Conservation (phyloP, 2,329 filamentous ascomycete genomes). For the Ceratocystis papillata region DNA sequence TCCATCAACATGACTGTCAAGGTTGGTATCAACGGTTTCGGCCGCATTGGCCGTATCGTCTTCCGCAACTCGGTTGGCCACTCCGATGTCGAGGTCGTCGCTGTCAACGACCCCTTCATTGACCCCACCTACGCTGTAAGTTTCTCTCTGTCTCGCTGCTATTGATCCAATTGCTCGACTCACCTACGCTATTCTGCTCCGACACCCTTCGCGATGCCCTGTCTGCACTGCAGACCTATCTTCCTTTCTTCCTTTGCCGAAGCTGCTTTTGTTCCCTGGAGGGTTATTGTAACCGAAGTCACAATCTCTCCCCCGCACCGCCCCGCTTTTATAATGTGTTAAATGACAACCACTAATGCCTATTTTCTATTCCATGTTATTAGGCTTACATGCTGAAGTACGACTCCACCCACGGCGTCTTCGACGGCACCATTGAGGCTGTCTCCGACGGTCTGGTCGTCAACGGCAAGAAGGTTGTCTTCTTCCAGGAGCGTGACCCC, state of each 20-base stretch:
- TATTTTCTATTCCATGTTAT: constrained; percentile 14
- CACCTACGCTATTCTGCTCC: constrained; percentile 16
- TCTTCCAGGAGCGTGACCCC: constrained; percentile 38
- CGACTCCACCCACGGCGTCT: constrained; percentile 90
- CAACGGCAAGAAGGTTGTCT: constrained; percentile 69
- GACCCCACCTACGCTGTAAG: constrained; percentile 93
- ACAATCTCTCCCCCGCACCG: constrained; percentile 15
- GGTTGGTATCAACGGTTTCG: constrained; percentile 99
- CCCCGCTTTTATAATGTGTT: constrained; percentile 21
- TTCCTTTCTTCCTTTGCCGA: background rate
- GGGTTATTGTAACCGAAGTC: constrained; percentile 15
- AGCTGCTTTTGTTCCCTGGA: background rate
- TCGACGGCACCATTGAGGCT: constrained; percentile 82
- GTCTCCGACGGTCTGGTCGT: constrained; percentile 62
- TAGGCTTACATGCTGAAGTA: constrained; percentile 99
- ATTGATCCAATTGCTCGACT: background rate
- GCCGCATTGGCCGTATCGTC: constrained; percentile 97
- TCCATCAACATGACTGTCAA: constrained; percentile 43
- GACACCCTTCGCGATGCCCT: constrained; percentile 15
- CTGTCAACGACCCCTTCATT: constrained; percentile 99
- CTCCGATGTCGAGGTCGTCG: constrained; percentile 79
- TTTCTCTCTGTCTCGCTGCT: constrained; percentile 29
- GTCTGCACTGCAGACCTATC: background rate
- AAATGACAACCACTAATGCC: constrained; percentile 12
- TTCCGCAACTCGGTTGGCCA: constrained; percentile 96